Evolutionary conservation across 805 yeast genomes (phyloP), one percentile per base, ranked within the genome.

Genomic region (Cyberlindnera maclurae): DNA sequence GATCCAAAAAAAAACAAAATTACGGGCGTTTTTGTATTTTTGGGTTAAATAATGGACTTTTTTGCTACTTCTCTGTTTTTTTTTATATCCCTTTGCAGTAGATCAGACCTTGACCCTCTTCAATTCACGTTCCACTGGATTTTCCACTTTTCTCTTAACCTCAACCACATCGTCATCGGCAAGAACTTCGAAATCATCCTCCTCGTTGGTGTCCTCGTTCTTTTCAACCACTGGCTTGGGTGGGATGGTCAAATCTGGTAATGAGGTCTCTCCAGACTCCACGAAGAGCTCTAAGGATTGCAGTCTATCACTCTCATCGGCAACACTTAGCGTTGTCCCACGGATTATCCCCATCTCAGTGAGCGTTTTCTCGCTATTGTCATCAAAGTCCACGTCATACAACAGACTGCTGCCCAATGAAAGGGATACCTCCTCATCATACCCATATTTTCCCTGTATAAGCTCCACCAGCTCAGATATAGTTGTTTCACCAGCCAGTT

Each of bases 371-470:
- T 62, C 64, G 11, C 68, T 50, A 52, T 90, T 80, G 52, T 89
- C 97, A 36, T 86, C 95, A 57, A 85, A 88, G 53, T 90, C 98
- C 41, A 70, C 70, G 60, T 93, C 98, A 50, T 85, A 86, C 8
- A 93, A 57, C 43, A 93, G 67, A 47, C 73, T 51, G 16, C 51
- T 45, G 28, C 80, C 82, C 18, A 79, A 64, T 15, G 82, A 70
- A 6, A 84, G 54, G 3, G 86, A 70, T 29, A 72, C 49, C 33
- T 70, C 78, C 29, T 69, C 77, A 2, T 63, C 74, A 54, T 77
- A 85, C 0, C 65, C 67, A 50, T 81, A 79, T 37, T 68, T 67
- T 1, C 50, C 53, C 20, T 67, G 57, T 4, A 89, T 52, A 3
- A 61, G 47, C 3, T 71, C 68, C 10, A 87, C 63, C 11, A 90